phyloP scores from a whole-genome alignment of 345 rosid species.

The Mercurialis annua region DNA sequence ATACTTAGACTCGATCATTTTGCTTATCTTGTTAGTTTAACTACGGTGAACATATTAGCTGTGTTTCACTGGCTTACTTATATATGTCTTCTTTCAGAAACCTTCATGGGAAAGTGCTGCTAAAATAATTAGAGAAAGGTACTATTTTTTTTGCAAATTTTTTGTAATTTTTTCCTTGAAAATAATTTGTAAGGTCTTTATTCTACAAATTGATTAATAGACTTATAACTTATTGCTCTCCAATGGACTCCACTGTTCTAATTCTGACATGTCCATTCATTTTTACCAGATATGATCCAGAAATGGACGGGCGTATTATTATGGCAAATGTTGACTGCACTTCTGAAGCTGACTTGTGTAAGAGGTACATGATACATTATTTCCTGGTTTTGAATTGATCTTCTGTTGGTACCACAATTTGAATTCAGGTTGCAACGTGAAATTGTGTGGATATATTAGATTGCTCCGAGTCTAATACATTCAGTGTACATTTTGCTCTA shows the following conservation, averaged over 20 bases:
- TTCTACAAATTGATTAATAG: background rate
- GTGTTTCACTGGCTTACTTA: slow-evolving; percentile 16
- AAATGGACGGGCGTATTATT: slow-evolving; percentile 83
- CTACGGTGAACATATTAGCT: background rate
- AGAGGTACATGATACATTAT: slow-evolving; percentile 52
- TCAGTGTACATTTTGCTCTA: slow-evolving; percentile 1
- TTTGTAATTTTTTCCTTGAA: background rate
- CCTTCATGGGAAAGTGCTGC: slow-evolving; percentile 99
- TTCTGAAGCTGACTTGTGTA: slow-evolving; percentile 68
- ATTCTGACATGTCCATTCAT: slow-evolving; percentile 13
- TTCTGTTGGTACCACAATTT: background rate
- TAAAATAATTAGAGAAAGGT: slow-evolving; percentile 77
- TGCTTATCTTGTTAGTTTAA: background rate
- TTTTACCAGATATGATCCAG: slow-evolving; percentile 79
- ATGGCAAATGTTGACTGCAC: slow-evolving; percentile 93
- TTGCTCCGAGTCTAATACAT: background rate
- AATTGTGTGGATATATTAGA: background rate
- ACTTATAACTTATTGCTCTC: slow-evolving; percentile 11
- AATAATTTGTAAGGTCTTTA: background rate
- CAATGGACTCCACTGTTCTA: slow-evolving; percentile 4
- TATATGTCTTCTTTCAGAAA: slow-evolving; percentile 55
- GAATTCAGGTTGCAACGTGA: background rate
- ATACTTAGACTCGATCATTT: background rate
- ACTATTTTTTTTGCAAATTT: slow-evolving; percentile 8
- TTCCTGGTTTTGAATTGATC: slow-evolving; percentile 14